Conservation (phyloP, 345 rosid species). For the Eucalyptus lansdowneana region DNA sequence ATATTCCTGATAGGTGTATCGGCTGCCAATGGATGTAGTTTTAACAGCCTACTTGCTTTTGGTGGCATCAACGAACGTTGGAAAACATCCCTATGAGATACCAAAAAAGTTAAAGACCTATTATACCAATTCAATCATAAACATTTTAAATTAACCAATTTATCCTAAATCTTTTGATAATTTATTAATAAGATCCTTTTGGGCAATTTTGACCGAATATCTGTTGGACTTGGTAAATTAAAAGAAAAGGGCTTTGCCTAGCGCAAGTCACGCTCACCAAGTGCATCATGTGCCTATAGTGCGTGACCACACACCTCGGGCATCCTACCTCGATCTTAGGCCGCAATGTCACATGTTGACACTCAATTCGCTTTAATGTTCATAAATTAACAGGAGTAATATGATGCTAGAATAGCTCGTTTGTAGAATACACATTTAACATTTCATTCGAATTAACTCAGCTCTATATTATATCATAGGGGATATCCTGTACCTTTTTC, state of each 20-base stretch:
- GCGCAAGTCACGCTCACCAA: not conserved
- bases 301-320: not conserved
- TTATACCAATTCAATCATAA: too few relatives aligned
- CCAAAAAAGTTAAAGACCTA: too few relatives aligned
- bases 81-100: too few relatives aligned
- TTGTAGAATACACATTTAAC: not conserved
- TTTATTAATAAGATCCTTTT: too few relatives aligned
- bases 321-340: not conserved
- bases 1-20: too few relatives aligned
- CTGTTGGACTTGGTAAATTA: too few relatives aligned
- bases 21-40: too few relatives aligned
- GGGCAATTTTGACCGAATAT: rapidly evolving
- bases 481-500: not conserved
- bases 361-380: not conserved
- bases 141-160: too few relatives aligned
- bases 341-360: not conserved
- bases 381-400: not conserved
- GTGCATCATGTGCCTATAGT: not conserved
- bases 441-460: not conserved
- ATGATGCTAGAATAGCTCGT: not conserved
- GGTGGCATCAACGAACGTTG: too few relatives aligned
- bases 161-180: too few relatives aligned
- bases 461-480: not conserved
- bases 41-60: too few relatives aligned
- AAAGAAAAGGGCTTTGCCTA: not conserved